Conservation (phyloP, 2,329 filamentous ascomycete genomes). For the Fusarium dimerum region DNA sequence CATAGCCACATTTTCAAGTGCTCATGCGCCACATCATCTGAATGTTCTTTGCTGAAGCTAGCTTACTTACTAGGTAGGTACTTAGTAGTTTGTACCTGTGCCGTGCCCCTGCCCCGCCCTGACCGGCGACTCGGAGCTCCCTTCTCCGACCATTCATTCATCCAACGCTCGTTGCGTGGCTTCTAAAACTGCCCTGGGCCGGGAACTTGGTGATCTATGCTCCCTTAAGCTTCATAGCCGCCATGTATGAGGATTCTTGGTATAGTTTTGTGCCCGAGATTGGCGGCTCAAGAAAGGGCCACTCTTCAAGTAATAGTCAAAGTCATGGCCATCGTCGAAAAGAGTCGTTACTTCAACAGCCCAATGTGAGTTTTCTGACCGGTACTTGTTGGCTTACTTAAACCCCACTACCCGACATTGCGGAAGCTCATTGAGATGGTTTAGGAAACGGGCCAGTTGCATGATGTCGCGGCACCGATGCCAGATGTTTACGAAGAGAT, state of each 20-base stretch:
- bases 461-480: slow-evolving; percentile 56
- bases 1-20: slow-evolving; percentile 12
- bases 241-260: slow-evolving; percentile 84
- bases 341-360: slow-evolving; percentile 68
- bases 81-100: slow-evolving; percentile 10
- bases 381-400: slow-evolving; percentile 26
- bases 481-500: slow-evolving; percentile 59
- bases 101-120: slow-evolving; percentile 10
- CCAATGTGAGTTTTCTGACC: slow-evolving; percentile 48
- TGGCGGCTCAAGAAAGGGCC: slow-evolving; percentile 52
- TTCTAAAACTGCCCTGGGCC: slow-evolving; percentile 22
- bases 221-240: slow-evolving; percentile 24
- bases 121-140: slow-evolving; percentile 33
- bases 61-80: slow-evolving; percentile 12
- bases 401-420: slow-evolving; percentile 14
- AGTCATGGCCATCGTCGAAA: slow-evolving; percentile 62
- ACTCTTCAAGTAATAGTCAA: slow-evolving; percentile 44
- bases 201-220: slow-evolving; percentile 17
- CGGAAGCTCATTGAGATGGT: slow-evolving; percentile 26
- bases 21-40: slow-evolving; percentile 14
- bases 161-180: slow-evolving; percentile 30
- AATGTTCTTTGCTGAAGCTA: neutral
- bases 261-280: slow-evolving; percentile 73
- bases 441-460: slow-evolving; percentile 55
- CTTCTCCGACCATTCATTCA: slow-evolving; percentile 29